Conservation (phyloP, 2,329 filamentous ascomycete genomes). For the Phialocephala subalpina region DNA sequence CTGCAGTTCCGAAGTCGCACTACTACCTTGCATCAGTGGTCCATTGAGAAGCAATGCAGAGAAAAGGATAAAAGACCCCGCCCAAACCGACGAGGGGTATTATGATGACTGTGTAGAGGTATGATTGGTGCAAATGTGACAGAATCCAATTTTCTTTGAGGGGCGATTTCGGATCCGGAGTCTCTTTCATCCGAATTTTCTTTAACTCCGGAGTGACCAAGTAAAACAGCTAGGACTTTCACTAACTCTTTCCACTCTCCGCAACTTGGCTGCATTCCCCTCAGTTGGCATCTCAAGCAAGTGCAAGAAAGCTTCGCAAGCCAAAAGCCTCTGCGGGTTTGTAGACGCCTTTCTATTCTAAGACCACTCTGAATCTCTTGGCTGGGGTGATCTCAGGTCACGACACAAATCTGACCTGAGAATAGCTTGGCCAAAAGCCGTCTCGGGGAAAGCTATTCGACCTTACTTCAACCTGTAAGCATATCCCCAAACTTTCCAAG, state of each 20-base stretch:
- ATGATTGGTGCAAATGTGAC: not conserved
- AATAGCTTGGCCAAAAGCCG: not conserved
- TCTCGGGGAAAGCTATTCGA: not conserved
- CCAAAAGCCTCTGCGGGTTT: too few species aligned
- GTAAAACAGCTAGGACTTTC: not conserved
- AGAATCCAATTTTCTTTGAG: not conserved
- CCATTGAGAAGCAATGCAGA: not conserved
- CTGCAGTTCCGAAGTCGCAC: constrained; percentile 8
- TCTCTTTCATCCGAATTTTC: not conserved
- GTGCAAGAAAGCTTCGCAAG: too few species aligned
- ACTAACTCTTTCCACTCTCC: not conserved
- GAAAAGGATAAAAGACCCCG: not conserved
- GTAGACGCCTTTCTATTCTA: not conserved
- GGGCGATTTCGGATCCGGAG: not conserved
- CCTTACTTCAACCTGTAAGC: not conserved
- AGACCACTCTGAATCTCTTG: not conserved
- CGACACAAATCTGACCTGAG: not conserved
- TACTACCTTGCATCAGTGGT: not conserved
- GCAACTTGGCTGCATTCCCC: too few species aligned
- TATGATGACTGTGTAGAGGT: not conserved
- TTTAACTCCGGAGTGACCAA: not conserved
- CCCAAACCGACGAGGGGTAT: constrained; percentile 3
- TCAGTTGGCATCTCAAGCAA: too few species aligned
- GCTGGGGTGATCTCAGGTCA: not conserved
- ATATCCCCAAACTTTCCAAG: not conserved